Evolutionary conservation across 805 yeast genomes (phyloP), one percentile per base, ranked within the genome.

Genomic region (Candida orba): DNA sequence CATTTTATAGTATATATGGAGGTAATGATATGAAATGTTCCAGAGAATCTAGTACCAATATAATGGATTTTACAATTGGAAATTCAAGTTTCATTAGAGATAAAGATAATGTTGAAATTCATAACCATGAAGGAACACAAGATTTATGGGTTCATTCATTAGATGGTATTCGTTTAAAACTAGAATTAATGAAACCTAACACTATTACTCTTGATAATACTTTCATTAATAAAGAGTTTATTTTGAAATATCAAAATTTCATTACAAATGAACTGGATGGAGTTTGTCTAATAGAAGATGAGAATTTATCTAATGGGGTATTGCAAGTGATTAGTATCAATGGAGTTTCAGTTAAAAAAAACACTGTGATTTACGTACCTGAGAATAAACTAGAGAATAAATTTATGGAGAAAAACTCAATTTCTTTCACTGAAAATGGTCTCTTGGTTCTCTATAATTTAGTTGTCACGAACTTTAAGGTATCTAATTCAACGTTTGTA

Each of bases 141-240:
- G 44, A 48, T 32, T 6, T 44, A 5, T 52, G 54, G 58, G 34
- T 52, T 1, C 44, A 46, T n/a, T 44, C 46, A 13, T 48, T 77
- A 3, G 57, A 60, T 9, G 71, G 79, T 3, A 49, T 74, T 5
- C 61, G 79, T 36, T 34, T 78, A 14, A 55, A 59, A 5, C 44
- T 80, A 31, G 88, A 82, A 57, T 60, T 63, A 20, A 46, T 79
- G 18, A 46, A 44, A 8, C 52, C 62, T 1, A 74, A 73, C 0
- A 44, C 56, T 2, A 46, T 76, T 14, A 82, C 79, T 48, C 39
- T 60, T 1, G 45, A 45, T 20, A 76, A 76, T 38, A 47, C 52
- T 1, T 39, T 51, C 8, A 58, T 74, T 8, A 59, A 64, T 2
- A 42, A 48, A 8, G 60, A 62, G 8, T 33, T 41, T 6, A 43